Evolutionary conservation across 106 monocot genomes (phyloP), one percentile per base, ranked within the genome.

Genomic region (Agapanthus africanus): DNA sequence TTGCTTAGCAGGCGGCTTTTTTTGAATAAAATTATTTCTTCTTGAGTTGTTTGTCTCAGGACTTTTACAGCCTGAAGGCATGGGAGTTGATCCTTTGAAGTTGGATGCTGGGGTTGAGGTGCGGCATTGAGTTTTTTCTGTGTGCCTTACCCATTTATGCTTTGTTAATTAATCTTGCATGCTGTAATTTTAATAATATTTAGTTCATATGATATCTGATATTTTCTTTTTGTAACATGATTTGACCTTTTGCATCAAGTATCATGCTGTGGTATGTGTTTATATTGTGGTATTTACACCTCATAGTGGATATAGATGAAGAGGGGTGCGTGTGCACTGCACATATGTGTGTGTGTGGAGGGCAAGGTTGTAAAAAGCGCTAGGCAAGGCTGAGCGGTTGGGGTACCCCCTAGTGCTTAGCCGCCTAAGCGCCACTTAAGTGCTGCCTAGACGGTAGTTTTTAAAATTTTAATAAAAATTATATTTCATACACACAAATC

Each of bases 81-180:
- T 49, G 16, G 70, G 59, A 38, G 50, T 42, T 46, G 54, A 73
- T 37, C 40, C 59, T 21, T 28, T 31, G 44, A 79, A 67, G 60
- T 66, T 79, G 57, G 63, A 79, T 66, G 66, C 70, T 68, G 54
- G 44, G 57, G 32, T 82, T 67, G 73, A 82, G 86, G 86, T 82
- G 59, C 7, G 68, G 59, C 51, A 16, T 50, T 32, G 50, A 51
- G 30, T 65, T 50, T 52, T 16, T 35, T 38, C 23, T 0, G 21
- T 74, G 14, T 67, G 39, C 52, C 33, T 40, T n/a, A 41, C 47
- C 19, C 41, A 68, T 44, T 67, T 62, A 11, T 18, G 0, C 10
- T 65, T 23, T 40, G 10, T 28, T 19, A 54, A 15, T 66, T 25
- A 19, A 21, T 64, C 4, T 36, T 67, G 4, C 28, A 31, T 26